phyloP scores from a whole-genome alignment of 371 early-diverging fungal genomes.

The Mortierella sp. region DNA sequence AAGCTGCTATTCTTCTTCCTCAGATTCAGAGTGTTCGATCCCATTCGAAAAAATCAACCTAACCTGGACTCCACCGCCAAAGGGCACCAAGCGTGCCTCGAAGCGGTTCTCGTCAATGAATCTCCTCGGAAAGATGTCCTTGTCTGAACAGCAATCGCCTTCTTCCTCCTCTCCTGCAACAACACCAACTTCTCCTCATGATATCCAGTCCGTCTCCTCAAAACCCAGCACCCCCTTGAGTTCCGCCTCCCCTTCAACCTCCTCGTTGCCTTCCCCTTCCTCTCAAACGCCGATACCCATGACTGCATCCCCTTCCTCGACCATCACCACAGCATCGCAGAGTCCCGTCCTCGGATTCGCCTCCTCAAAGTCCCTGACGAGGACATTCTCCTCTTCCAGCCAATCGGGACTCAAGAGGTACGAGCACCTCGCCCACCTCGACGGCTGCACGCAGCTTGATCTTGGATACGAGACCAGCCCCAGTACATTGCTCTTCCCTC shows the following conservation, averaged over 20 bases:
- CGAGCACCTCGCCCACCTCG: slow-evolving; percentile 46
- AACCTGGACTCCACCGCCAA: slow-evolving; percentile 52
- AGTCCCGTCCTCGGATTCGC: slow-evolving; percentile 28
- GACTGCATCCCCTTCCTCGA: slow-evolving; percentile 3
- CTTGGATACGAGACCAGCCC: slow-evolving; percentile 47
- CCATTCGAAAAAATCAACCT: slow-evolving; percentile 52
- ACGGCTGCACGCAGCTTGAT: slow-evolving; percentile 49
- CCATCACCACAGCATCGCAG: slow-evolving; percentile 11
- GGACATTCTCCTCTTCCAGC: slow-evolving; percentile 40
- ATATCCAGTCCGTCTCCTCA: slow-evolving; percentile 10
- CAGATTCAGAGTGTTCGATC: slow-evolving; percentile 50
- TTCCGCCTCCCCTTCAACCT: background rate
- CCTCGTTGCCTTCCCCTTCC: slow-evolving; percentile 5
- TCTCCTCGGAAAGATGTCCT: slow-evolving; percentile 12
- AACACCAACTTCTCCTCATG: slow-evolving; percentile 2
- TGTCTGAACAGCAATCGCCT: background rate
- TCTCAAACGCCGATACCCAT: slow-evolving; percentile 7
- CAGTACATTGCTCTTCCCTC: slow-evolving; percentile 41
- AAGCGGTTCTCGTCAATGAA: slow-evolving; percentile 38
- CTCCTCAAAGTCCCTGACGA: slow-evolving; percentile 25
- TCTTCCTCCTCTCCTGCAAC: slow-evolving; percentile 5
- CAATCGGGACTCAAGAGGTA: slow-evolving; percentile 44
- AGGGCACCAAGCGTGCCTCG: slow-evolving; percentile 42
- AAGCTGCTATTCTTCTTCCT: slow-evolving; percentile 50
- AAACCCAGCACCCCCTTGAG: too few relatives aligned